phyloP scores from a whole-genome alignment of 139 green algal species.

The Chlamydomonas sphaeroides region DNA sequence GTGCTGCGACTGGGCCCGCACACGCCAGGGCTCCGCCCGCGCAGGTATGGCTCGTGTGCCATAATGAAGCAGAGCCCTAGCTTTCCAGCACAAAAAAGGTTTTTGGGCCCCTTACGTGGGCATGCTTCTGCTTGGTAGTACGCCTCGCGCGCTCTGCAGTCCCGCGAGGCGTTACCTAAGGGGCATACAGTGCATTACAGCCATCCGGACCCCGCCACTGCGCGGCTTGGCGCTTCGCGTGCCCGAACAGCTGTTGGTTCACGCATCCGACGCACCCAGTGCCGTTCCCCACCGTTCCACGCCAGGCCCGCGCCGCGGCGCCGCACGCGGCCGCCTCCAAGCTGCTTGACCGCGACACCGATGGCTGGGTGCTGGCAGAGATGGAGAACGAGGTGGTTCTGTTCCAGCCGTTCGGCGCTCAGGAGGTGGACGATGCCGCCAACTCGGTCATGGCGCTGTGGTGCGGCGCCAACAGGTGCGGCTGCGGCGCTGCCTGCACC shows the following conservation, averaged over 20 bases:
- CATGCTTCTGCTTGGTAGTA: too few relatives aligned
- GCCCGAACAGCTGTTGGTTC: not conserved
- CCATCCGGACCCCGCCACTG: too few relatives aligned
- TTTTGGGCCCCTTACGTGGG: not conserved
- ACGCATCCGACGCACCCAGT: not conserved
- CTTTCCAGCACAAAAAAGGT: not conserved
- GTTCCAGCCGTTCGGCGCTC: constrained; percentile 4
- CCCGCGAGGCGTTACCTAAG: too few relatives aligned
- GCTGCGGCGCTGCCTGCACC: not conserved
- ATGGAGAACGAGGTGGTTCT: constrained; percentile 22
- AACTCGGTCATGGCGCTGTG: constrained; percentile 19
- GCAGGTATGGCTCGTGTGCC: not conserved
- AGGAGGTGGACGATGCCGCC: constrained; percentile 29
- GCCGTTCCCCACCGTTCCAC: not conserved
- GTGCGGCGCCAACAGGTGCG: not conserved
- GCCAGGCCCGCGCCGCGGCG: not conserved
- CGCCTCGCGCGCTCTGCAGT: too few relatives aligned
- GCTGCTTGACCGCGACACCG: constrained; percentile 26
- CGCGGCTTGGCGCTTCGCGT: not conserved
- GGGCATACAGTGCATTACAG: too few relatives aligned
- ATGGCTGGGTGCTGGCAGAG: constrained; percentile 17
- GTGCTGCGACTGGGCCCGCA: not conserved
- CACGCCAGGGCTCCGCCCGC: constrained; percentile 17
- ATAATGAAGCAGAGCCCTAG: not conserved
- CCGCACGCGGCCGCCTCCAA: not conserved